These are phyloP conservation scores for Pseudogymnoascus sp. DNA, from an alignment of 2,329 filamentous ascomycete species.

Conservation along the genomic window DNA sequence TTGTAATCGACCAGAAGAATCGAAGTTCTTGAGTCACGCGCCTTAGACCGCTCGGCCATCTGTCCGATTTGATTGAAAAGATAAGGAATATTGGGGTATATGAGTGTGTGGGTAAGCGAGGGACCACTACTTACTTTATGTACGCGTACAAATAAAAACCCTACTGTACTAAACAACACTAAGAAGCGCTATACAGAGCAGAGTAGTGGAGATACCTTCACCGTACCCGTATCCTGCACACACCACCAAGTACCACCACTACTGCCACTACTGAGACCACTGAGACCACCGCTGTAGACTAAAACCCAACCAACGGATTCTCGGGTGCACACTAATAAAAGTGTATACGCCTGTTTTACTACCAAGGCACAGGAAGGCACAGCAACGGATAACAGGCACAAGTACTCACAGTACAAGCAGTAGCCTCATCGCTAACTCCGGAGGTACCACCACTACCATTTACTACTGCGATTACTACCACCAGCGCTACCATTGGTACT, in stretches of 20 bases:
- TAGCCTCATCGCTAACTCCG: neutral
- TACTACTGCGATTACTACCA: no score
- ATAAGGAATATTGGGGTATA: neutral
- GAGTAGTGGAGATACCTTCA: neutral
- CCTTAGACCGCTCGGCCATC: conserved; percentile 9
- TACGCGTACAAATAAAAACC: no score
- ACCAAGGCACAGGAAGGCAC: neutral
- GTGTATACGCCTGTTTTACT: neutral
- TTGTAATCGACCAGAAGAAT: conserved; percentile 3
- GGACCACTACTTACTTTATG: no score
- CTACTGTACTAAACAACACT: no score
- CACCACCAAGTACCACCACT: neutral
- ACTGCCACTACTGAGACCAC: no score
- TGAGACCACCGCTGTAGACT: no score
- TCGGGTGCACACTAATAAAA: neutral
- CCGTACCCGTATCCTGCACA: neutral
- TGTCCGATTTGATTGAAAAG: neutral
- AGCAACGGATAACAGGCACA: neutral
- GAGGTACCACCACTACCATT: neutral
- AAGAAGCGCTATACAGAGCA: no score
- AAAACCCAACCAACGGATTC: neutral
- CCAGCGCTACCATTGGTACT: no score
- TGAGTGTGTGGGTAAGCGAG: neutral
- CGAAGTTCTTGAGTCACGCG: conserved; percentile 8
- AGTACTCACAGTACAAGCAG: neutral